A percentile compares a stretch with the other conserved stretches of the same genome.
Conservation (phyloP, 306 rosid genomes). For the Medicago truncatula region MtrunA17r5.0-ANR NC_053043.1:35226001-35226500, state of each 20-base stretch:
- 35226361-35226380: constrained; percentile 19
- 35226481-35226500: constrained; percentile 30
- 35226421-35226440: constrained; percentile 38
- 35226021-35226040: neutral
- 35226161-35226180: constrained; percentile 34
- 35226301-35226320: constrained; percentile 50
- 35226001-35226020: neutral
- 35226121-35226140: too few relatives aligned
- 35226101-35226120: too few relatives aligned
- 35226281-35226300: constrained; percentile 29
- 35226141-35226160: constrained; percentile 30
- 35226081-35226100: too few relatives aligned
- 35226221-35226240: constrained; percentile 16
- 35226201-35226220: neutral
- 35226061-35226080: too few relatives aligned
- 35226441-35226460: constrained; percentile 32
- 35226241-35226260: neutral
- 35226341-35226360: constrained; percentile 45
- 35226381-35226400: constrained; percentile 33
- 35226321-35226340: constrained; percentile 50
- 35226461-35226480: constrained; percentile 19
- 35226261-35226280: constrained; percentile 40
- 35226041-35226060: constrained; percentile 4
- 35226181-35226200: constrained; percentile 47
- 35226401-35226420: constrained; percentile 34